Percentiles rank a stretch among this genome's conserved stretches.
These are phyloP conservation scores for Scedosporium boydii DNA, from an alignment of 2,329 filamentous ascomycete genomes.

Conservation along the genomic window DNA sequence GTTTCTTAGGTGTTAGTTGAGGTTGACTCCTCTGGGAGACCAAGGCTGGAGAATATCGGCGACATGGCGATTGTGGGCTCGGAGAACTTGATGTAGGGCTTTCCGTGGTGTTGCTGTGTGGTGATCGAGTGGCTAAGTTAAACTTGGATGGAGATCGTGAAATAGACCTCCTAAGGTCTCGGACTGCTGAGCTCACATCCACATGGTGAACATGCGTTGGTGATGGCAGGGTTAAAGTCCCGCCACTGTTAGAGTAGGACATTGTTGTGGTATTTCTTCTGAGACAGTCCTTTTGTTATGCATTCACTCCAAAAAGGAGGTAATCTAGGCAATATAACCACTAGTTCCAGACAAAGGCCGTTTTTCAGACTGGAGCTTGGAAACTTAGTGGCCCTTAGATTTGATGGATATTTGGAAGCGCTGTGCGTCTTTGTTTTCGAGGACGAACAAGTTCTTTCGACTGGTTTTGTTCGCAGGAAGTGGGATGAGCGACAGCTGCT, in stretches of 20 bases:
- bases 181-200: slow-evolving; percentile 71
- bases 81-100: slow-evolving; percentile 49
- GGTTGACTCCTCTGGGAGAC: slow-evolving; percentile 4
- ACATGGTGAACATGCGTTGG: slow-evolving; percentile 76
- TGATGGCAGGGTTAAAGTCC: slow-evolving; percentile 77
- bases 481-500: no score
- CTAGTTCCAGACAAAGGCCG: not conserved
- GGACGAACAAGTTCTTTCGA: no score
- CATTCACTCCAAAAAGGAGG: not conserved
- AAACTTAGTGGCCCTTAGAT: no score
- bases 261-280: slow-evolving; percentile 27
- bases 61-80: slow-evolving; percentile 42
- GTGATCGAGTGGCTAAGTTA: slow-evolving; percentile 6
- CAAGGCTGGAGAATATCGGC: slow-evolving; percentile 21
- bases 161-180: slow-evolving; percentile 75
- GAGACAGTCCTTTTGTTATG: not conserved
- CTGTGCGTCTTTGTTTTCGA: no score
- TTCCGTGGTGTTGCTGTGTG: slow-evolving; percentile 4
- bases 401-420: no score
- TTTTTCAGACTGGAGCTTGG: no score
- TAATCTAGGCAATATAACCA: not conserved
- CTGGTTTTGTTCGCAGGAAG: no score
- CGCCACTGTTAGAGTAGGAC: slow-evolving; percentile 51
- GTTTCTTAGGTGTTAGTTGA: not conserved
- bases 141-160: slow-evolving; percentile 94